phyloP scores from a whole-genome alignment of 2,329 filamentous ascomycete genomes.

The Sporothrix mexicana region DNA sequence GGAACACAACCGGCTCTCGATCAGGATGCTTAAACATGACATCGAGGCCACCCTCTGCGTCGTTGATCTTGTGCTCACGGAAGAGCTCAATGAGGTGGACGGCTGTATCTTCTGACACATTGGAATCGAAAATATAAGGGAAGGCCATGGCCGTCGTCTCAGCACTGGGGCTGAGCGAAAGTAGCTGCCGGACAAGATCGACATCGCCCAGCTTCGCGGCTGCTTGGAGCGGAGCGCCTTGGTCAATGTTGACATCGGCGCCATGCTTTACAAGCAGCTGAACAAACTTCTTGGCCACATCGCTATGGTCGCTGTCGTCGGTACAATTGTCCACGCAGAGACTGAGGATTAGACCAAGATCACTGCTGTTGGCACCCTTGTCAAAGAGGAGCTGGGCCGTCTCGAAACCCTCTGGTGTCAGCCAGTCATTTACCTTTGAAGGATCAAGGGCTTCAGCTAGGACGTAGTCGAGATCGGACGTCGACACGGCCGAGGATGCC shows the following conservation, averaged over 20 bases:
- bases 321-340: conserved; percentile 51
- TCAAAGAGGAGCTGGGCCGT: conserved; percentile 56
- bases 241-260: conserved; percentile 56
- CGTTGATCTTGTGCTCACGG: conserved; percentile 55
- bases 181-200: conserved; percentile 56
- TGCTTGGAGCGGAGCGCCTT: conserved; percentile 60
- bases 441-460: conserved; percentile 55
- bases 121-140: conserved; percentile 60
- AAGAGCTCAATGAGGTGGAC: conserved; percentile 60
- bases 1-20: conserved; percentile 57
- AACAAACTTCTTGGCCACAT: conserved; percentile 55
- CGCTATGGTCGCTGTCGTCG: conserved; percentile 46
- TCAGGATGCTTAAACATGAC: conserved; percentile 53
- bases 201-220: conserved; percentile 60
- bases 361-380: conserved; percentile 55
- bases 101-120: conserved; percentile 56
- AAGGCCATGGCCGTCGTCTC: conserved; percentile 60
- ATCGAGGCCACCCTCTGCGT: conserved; percentile 57
- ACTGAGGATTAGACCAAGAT: conserved; percentile 54
- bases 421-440: conserved; percentile 52
- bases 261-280: conserved; percentile 49
- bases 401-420: conserved; percentile 54
- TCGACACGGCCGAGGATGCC: conserved; percentile 47
- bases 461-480: conserved; percentile 52
- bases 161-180: conserved; percentile 57